Conservation (phyloP, 495 filamentous ascomycete species). For the Cryomyces antarcticus region DNA sequence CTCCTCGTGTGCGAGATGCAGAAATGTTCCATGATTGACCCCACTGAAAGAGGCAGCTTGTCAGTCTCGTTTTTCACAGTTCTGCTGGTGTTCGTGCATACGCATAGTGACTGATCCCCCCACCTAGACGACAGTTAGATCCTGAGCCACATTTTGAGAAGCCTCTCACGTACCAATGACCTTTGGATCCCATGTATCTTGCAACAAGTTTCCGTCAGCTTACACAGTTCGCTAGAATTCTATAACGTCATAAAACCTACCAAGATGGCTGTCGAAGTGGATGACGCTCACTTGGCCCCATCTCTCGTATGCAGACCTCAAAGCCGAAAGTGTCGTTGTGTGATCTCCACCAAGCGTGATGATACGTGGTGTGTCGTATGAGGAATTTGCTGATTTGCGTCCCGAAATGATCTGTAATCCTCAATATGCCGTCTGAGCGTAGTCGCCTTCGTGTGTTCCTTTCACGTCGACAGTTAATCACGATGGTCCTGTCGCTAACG, state of each 20-base stretch:
- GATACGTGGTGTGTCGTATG: constrained; percentile 22
- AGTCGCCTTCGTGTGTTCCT: neutral
- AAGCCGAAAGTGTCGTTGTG: constrained; percentile 28
- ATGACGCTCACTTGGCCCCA: constrained; percentile 31
- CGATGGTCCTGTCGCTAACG: too few species aligned
- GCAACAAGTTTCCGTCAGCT: neutral
- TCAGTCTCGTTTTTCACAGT: neutral
- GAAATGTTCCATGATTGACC: constrained; percentile 32
- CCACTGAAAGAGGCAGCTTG: constrained; percentile 13
- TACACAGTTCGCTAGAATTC: constrained; percentile 1
- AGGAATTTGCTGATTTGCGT: constrained; percentile 9
- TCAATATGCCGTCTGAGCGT: neutral
- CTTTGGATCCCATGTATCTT: constrained; percentile 29
- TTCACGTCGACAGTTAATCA: too few species aligned
- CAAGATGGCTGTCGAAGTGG: constrained; percentile 33
- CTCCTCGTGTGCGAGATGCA: constrained; percentile 33
- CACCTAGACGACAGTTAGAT: constrained; percentile 11
- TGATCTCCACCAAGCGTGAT: constrained; percentile 32
- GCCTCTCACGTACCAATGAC: constrained; percentile 18
- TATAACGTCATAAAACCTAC: too few species aligned
- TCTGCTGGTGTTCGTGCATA: constrained; percentile 9
- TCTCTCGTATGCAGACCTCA: constrained; percentile 23
- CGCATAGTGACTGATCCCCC: constrained; percentile 30
- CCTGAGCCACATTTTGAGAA: neutral
- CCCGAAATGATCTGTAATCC: constrained; percentile 12